Evolutionary conservation across 2,329 filamentous ascomycete genomes (phyloP).

Genomic region (Rhytidhysteron rufulum): DNA sequence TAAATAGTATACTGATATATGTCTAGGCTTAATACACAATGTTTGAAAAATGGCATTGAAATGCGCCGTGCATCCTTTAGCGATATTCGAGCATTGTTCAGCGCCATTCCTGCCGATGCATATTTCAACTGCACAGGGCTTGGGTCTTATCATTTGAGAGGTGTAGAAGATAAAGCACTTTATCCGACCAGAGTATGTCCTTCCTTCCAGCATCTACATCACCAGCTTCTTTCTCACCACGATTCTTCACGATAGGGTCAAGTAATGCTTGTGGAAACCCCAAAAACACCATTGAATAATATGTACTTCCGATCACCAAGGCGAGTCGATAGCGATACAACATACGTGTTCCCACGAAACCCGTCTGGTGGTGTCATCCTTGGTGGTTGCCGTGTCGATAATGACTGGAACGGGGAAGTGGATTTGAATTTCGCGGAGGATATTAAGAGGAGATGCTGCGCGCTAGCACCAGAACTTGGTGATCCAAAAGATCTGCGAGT

Average conservation of each 20-base stretch:
- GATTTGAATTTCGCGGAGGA: conserved; percentile 73
- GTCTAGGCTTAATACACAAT: conserved; percentile 54
- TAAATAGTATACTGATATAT: no score
- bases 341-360: conserved; percentile 44
- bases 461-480: conserved; percentile 64
- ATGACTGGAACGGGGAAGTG: conserved; percentile 73
- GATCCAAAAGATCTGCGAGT: conserved; percentile 67
- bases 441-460: conserved; percentile 78
- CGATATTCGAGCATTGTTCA: conserved; percentile 47
- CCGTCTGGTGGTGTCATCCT: conserved; percentile 75
- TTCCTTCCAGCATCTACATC: no score
- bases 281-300: conserved; percentile 31
- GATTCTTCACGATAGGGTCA: no score
- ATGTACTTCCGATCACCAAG: conserved; percentile 44
- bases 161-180: conserved; percentile 64
- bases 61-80: conserved; percentile 42
- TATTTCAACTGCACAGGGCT: conserved; percentile 85
- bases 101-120: conserved; percentile 55
- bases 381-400: conserved; percentile 76
- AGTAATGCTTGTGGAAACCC: conserved; percentile 66
- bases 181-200: neutral
- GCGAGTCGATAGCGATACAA: conserved; percentile 39
- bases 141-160: conserved; percentile 70
- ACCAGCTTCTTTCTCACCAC: conserved; percentile 63
- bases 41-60: conserved; percentile 65